Evolutionary conservation across 164 flowering plant genomes (phyloP).

Genomic region (Vitis amurensis): DNA sequence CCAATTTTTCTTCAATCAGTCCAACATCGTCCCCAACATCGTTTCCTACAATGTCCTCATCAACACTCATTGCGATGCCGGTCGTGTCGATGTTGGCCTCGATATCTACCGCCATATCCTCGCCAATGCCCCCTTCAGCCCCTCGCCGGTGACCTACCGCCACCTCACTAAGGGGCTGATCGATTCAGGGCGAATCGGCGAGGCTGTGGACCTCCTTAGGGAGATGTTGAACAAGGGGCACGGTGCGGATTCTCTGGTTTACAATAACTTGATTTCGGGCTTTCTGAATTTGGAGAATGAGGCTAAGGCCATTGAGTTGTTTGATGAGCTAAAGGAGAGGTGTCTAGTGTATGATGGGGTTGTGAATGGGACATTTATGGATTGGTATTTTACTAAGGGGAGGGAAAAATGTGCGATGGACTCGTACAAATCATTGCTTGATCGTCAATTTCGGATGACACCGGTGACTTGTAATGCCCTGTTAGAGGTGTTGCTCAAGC

Average conservation of each 20-base stretch:
- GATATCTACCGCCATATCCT: constrained; percentile 51
- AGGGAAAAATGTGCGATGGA: constrained; percentile 78
- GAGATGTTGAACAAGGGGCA: constrained; percentile 78
- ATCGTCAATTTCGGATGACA: constrained; percentile 57
- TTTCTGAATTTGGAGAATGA: constrained; percentile 51
- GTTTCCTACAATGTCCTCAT: constrained; percentile 74
- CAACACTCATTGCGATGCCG: constrained; percentile 61
- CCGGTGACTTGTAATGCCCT: constrained; percentile 79
- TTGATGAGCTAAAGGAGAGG: constrained; percentile 72
- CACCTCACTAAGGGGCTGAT: constrained; percentile 75
- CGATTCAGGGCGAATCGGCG: constrained; percentile 55
- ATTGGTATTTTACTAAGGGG: constrained; percentile 65
- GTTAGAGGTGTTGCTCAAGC: constrained; percentile 60
- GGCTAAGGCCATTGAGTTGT: constrained; percentile 69
- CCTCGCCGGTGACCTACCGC: constrained; percentile 61
- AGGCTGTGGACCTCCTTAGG: constrained; percentile 58
- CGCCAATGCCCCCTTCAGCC: constrained; percentile 68
- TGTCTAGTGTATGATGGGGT: constrained; percentile 81
- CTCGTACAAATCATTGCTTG: constrained; percentile 47
- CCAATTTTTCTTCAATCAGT: constrained; percentile 56
- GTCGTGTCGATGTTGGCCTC: constrained; percentile 49
- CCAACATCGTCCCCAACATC: constrained; percentile 63
- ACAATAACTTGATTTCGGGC: constrained; percentile 61
- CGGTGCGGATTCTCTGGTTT: constrained; percentile 82
- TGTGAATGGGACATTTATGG: constrained; percentile 76